phyloP scores from a whole-genome alignment of 2,329 filamentous ascomycete species.

The Fusarium nematophilum region DNA sequence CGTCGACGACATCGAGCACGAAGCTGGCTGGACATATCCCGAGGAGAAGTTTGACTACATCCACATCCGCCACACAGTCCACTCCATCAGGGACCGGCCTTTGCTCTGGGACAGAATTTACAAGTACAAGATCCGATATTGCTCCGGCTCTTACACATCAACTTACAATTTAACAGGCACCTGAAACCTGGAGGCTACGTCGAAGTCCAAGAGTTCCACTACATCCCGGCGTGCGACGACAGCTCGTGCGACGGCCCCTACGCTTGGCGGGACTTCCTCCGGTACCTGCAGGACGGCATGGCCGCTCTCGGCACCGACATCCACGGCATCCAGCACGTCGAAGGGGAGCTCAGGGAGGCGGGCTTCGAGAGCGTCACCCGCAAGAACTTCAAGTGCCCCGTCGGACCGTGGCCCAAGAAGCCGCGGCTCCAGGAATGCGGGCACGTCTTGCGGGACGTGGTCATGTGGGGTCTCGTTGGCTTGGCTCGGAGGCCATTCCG shows the following conservation, averaged over 20 bases:
- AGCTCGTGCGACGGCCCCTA: constrained; percentile 55
- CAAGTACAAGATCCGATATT: constrained; percentile 47
- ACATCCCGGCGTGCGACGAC: constrained; percentile 58
- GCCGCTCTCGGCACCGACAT: constrained; percentile 55
- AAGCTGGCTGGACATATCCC: constrained; percentile 61
- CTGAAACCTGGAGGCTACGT: constrained; percentile 64
- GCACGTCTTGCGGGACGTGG: constrained; percentile 56
- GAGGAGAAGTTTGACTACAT: constrained; percentile 61
- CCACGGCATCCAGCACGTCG: constrained; percentile 52
- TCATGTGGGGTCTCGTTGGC: constrained; percentile 55
- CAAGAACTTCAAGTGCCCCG: constrained; percentile 59
- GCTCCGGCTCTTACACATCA: not conserved
- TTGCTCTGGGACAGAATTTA: constrained; percentile 56
- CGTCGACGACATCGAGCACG: constrained; percentile 64
- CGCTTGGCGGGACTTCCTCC: constrained; percentile 59
- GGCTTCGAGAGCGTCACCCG: constrained; percentile 57
- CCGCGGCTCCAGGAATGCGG: constrained; percentile 58
- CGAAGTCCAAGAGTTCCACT: constrained; percentile 61
- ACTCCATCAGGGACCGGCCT: constrained; percentile 56
- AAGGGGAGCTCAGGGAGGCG: constrained; percentile 50
- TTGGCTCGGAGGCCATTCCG: constrained; percentile 53
- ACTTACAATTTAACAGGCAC: constrained; percentile 50
- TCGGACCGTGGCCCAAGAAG: constrained; percentile 61
- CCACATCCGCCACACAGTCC: constrained; percentile 60
- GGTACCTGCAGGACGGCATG: constrained; percentile 55